phyloP scores from a whole-genome alignment of 352 stramenopile genomes.

The Stephanocyclus meneghinianus region DNA sequence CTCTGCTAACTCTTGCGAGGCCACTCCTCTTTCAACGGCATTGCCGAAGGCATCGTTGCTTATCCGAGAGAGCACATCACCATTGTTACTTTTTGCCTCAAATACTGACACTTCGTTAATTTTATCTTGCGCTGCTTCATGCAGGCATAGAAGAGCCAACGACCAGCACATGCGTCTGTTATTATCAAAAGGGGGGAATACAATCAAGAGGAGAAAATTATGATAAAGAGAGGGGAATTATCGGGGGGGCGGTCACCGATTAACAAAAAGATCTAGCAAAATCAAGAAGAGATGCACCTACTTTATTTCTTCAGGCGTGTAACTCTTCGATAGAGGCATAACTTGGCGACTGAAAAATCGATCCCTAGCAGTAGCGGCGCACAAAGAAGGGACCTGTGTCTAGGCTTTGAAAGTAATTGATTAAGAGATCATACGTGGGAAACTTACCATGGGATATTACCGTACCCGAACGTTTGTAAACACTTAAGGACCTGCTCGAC shows the following conservation, averaged over 20 bases:
- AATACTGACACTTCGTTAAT: slow-evolving; percentile 39
- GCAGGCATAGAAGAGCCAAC: slow-evolving; percentile 59
- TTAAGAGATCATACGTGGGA: background rate
- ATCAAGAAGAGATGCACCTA: background rate
- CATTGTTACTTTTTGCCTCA: slow-evolving; percentile 44
- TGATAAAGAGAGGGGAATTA: background rate
- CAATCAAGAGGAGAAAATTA: no score
- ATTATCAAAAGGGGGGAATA: background rate
- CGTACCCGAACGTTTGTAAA: slow-evolving; percentile 66
- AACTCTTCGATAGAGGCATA: slow-evolving; percentile 47
- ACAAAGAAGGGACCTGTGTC: background rate
- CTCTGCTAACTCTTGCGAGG: background rate
- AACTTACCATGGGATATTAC: slow-evolving; percentile 47
- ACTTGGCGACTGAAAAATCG: slow-evolving; percentile 12
- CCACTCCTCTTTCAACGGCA: background rate
- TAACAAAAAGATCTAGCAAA: no score
- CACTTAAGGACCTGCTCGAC: slow-evolving; percentile 57
- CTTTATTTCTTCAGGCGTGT: slow-evolving; percentile 54
- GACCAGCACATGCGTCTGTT: slow-evolving; percentile 73
- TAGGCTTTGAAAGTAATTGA: background rate
- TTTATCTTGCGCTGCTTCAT: slow-evolving; percentile 67
- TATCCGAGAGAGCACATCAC: slow-evolving; percentile 38
- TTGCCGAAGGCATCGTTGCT: slow-evolving; percentile 9
- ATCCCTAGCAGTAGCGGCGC: slow-evolving; percentile 18
- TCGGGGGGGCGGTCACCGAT: background rate